phyloP scores from a whole-genome alignment of 2,329 filamentous ascomycete species.

The Fusarium pseudograminearum region DNA sequence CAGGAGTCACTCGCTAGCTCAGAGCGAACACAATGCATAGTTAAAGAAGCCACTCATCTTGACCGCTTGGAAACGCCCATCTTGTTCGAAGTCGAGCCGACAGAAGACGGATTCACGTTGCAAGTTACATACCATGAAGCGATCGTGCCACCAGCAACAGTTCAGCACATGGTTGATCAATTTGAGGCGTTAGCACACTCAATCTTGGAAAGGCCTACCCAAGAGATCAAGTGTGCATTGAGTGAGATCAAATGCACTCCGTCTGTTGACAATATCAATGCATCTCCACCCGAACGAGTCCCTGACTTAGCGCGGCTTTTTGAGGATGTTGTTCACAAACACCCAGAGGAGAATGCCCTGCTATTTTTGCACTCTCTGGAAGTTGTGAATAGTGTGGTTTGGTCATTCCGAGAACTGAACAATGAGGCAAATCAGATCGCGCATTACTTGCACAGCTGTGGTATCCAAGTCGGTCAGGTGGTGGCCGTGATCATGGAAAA shows the following conservation, averaged over 20 bases:
- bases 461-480: constrained; percentile 65
- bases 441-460: constrained; percentile 60
- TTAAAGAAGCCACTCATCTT: constrained; percentile 69
- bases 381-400: constrained; percentile 48
- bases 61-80: constrained; percentile 83
- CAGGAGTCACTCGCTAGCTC: constrained; percentile 74
- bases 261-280: constrained; percentile 63
- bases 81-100: constrained; percentile 81
- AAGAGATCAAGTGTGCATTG: constrained; percentile 23
- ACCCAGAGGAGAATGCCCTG: constrained; percentile 71
- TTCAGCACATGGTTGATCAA: constrained; percentile 69
- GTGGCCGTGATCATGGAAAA: constrained; percentile 85
- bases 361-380: constrained; percentile 65
- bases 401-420: constrained; percentile 77
- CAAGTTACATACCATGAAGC: constrained; percentile 62
- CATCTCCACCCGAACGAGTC: constrained; percentile 49
- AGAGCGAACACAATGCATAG: constrained; percentile 47
- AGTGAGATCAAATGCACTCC: constrained; percentile 50
- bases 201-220: constrained; percentile 47
- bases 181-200: constrained; percentile 63
- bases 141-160: constrained; percentile 65
- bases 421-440: constrained; percentile 72
- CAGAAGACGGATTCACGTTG: constrained; percentile 54
- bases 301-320: constrained; percentile 66
- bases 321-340: constrained; percentile 61